Evolutionary conservation across 225 moss, liverwort and hornwort genomes (phyloP).

Genomic region (Pleurozium schreberi): DNA sequence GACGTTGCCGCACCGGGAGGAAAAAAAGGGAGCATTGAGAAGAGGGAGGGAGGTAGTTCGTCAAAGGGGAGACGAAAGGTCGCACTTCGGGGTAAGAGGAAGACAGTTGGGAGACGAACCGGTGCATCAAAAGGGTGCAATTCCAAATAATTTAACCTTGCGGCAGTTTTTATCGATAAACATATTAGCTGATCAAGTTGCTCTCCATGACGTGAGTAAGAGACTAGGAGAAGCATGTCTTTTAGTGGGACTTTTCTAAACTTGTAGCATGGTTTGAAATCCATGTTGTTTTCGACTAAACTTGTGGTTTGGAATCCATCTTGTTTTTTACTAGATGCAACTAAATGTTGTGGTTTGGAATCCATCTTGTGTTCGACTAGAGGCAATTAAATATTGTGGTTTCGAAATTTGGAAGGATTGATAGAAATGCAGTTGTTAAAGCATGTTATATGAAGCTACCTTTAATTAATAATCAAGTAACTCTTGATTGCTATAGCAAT

Average conservation of each 20-base stretch:
- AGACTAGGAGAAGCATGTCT: background rate
- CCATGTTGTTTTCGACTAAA: background rate
- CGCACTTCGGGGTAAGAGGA: background rate
- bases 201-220: background rate
- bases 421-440: background rate
- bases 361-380: background rate
- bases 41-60: background rate
- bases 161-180: background rate
- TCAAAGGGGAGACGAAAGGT: constrained; percentile 15
- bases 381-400: background rate
- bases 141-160: background rate
- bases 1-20: background rate
- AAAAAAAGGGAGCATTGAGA: background rate
- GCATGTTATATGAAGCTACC: background rate
- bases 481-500: background rate
- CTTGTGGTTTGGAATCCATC: background rate
- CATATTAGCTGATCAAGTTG: background rate
- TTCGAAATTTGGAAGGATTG: background rate
- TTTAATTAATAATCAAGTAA: background rate
- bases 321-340: no score
- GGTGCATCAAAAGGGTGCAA: constrained; percentile 24
- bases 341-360: background rate
- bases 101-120: constrained; percentile 5
- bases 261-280: background rate
- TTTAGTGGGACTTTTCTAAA: background rate